A percentile compares a stretch with the other conserved stretches of the same genome.
Evolutionary conservation across 768 basidiomycete genomes (phyloP).

Genomic region (Tephrocybe rancida): DNA sequence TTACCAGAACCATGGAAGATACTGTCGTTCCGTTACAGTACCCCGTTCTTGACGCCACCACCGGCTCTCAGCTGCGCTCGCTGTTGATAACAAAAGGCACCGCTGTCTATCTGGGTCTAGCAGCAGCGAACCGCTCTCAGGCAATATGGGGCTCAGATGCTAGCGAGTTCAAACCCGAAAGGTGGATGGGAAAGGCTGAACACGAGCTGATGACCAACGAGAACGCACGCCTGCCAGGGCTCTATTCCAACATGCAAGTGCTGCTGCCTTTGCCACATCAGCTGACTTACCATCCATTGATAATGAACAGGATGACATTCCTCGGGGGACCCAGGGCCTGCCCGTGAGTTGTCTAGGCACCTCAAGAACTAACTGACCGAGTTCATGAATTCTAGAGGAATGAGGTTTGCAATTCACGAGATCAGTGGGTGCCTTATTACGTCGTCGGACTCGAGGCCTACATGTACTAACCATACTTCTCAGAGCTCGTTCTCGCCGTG

Average conservation of each 20-base stretch:
- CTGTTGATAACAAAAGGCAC: slow-evolving; percentile 41
- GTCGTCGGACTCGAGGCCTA: no score
- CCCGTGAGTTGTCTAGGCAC: slow-evolving; percentile 37
- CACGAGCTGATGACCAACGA: slow-evolving; percentile 22
- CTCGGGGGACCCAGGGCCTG: slow-evolving; percentile 46
- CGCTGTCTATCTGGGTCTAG: slow-evolving; percentile 30
- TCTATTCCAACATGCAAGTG: slow-evolving; percentile 42
- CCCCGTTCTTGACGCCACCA: slow-evolving; percentile 28
- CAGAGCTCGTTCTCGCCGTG: slow-evolving; percentile 27
- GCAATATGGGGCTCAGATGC: slow-evolving; percentile 51
- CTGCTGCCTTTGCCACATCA: background rate
- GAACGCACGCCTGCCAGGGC: slow-evolving; percentile 41
- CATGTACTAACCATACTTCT: background rate
- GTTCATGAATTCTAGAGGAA: slow-evolving; percentile 27
- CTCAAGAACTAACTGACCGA: background rate
- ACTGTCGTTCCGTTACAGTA: slow-evolving; percentile 33
- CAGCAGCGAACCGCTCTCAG: slow-evolving; percentile 36
- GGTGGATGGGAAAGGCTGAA: slow-evolving; percentile 40
- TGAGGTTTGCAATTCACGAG: slow-evolving; percentile 39
- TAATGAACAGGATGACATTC: slow-evolving; percentile 43
- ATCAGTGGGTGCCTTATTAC: slow-evolving; percentile 38
- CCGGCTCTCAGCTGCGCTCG: slow-evolving; percentile 28
- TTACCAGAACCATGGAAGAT: slow-evolving; percentile 31
- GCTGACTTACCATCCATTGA: background rate
- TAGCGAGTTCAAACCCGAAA: slow-evolving; percentile 49